A percentile compares a stretch with the other conserved stretches of the same genome.
These are phyloP conservation scores for Alternaria burnsii DNA, from an alignment of 2,329 filamentous ascomycete genomes.

Conservation along the genomic window DNA sequence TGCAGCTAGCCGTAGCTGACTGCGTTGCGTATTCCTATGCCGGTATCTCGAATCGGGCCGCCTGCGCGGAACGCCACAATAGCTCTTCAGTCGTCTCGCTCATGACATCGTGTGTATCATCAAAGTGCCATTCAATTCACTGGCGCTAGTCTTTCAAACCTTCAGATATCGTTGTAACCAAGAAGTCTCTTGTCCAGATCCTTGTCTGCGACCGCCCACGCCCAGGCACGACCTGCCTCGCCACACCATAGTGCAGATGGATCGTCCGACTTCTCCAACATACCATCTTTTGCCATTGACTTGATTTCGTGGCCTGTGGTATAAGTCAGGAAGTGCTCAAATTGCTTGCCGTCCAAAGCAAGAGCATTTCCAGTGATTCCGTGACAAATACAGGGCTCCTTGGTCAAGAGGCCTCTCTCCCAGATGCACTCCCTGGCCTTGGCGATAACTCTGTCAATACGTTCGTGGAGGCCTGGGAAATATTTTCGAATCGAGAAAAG, in stretches of 20 bases:
- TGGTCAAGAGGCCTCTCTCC: slow-evolving; percentile 67
- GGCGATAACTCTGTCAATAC: slow-evolving; percentile 63
- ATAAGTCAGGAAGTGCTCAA: slow-evolving; percentile 67
- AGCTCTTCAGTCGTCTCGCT: slow-evolving; percentile 27
- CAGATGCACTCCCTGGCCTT: slow-evolving; percentile 64
- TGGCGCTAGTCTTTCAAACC: background rate
- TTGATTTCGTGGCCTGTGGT: slow-evolving; percentile 66
- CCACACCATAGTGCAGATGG: slow-evolving; percentile 61
- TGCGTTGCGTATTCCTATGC: slow-evolving; percentile 8
- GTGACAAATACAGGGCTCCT: slow-evolving; percentile 72
- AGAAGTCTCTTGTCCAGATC: slow-evolving; percentile 57
- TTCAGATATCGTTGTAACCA: slow-evolving; percentile 60
- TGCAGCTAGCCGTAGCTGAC: slow-evolving; percentile 16
- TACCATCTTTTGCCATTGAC: slow-evolving; percentile 61
- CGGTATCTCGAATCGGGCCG: background rate
- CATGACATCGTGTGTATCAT: slow-evolving; percentile 33
- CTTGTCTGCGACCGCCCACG: slow-evolving; percentile 57
- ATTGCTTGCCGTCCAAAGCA: slow-evolving; percentile 59
- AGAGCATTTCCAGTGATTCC: slow-evolving; percentile 72
- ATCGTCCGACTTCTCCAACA: slow-evolving; percentile 61
- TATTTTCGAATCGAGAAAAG: slow-evolving; percentile 64
- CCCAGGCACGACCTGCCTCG: slow-evolving; percentile 60
- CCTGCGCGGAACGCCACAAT: slow-evolving; percentile 2
- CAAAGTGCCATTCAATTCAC: background rate
- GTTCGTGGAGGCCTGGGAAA: slow-evolving; percentile 63